Percentiles rank a stretch among this genome's conserved stretches.
Evolutionary conservation across 306 rosid genomes (phyloP).

Genomic region (Quillaja saponaria): DNA sequence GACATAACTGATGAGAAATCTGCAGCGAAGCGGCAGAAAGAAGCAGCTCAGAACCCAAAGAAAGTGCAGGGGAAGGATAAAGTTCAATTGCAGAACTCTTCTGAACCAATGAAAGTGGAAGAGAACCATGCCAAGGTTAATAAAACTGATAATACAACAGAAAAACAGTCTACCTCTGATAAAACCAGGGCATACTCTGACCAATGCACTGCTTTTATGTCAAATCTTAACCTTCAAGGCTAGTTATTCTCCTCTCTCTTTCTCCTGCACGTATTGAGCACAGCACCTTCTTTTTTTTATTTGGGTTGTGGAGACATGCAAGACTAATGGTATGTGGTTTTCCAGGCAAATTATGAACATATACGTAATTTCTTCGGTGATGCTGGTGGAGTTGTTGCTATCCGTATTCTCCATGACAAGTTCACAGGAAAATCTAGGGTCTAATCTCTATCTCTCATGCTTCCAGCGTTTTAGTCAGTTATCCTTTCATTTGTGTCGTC

Average conservation of each 20-base stretch:
- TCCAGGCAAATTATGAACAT: constrained; percentile 73
- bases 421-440: constrained; percentile 91
- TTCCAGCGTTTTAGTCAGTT: too few relatives aligned
- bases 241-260: constrained; percentile 17
- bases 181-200: constrained; percentile 61
- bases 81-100: constrained; percentile 35
- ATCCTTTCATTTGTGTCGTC: too few relatives aligned
- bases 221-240: constrained; percentile 67
- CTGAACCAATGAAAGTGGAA: constrained; percentile 38
- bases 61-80: constrained; percentile 50
- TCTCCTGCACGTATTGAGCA: neutral
- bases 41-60: constrained; percentile 44
- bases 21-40: constrained; percentile 67
- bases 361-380: constrained; percentile 73
- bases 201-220: constrained; percentile 83
- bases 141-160: constrained; percentile 41
- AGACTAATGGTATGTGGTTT: constrained; percentile 28
- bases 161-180: constrained; percentile 40
- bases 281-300: too few relatives aligned
- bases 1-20: constrained; percentile 45
- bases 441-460: constrained; percentile 22
- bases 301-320: too few relatives aligned
- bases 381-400: constrained; percentile 78
- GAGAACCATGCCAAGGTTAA: constrained; percentile 39
- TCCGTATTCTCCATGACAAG: constrained; percentile 78